Evolutionary conservation across 306 rosid species (phyloP).

Genomic region (Lathyrus aphaca): DNA sequence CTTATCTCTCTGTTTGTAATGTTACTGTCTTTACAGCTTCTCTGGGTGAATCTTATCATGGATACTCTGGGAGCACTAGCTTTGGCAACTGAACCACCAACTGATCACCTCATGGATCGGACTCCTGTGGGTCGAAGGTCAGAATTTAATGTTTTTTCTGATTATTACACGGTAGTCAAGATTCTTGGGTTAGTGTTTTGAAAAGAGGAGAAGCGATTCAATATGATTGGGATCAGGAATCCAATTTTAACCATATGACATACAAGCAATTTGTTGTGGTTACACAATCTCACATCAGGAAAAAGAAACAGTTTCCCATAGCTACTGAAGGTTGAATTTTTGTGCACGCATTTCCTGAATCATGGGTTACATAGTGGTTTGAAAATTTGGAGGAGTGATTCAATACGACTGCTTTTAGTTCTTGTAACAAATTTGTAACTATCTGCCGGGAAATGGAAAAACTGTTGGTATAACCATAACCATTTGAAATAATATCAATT

Average conservation of each 20-base stretch:
- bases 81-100: slow-evolving; percentile 99
- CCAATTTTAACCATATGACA: not conserved
- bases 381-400: slow-evolving; percentile 19
- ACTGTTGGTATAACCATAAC: slow-evolving; percentile 5
- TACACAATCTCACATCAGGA: too few relatives aligned
- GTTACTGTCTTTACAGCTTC: slow-evolving; percentile 62
- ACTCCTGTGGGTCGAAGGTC: slow-evolving; percentile 93
- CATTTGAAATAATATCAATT: not conserved
- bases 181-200: slow-evolving; percentile 15
- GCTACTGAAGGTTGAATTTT: too few relatives aligned
- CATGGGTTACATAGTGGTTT: not conserved
- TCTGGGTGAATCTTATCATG: slow-evolving; percentile 99
- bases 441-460: slow-evolving; percentile 14
- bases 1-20: slow-evolving; percentile 12
- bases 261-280: too few relatives aligned
- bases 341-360: not conserved
- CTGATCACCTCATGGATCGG: slow-evolving; percentile 89
- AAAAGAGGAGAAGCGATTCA: slow-evolving; percentile 13
- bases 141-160: slow-evolving; percentile 13
- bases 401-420: slow-evolving; percentile 10
- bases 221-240: slow-evolving; percentile 8
- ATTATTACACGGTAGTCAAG: slow-evolving; percentile 1
- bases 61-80: slow-evolving; percentile 98
- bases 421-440: slow-evolving; percentile 9
- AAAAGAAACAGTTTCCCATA: too few relatives aligned